These are phyloP conservation scores for Schoenoplectus tabernaemontani DNA, from an alignment of 202 grass and related monocot genomes.

Conservation along the genomic window DNA sequence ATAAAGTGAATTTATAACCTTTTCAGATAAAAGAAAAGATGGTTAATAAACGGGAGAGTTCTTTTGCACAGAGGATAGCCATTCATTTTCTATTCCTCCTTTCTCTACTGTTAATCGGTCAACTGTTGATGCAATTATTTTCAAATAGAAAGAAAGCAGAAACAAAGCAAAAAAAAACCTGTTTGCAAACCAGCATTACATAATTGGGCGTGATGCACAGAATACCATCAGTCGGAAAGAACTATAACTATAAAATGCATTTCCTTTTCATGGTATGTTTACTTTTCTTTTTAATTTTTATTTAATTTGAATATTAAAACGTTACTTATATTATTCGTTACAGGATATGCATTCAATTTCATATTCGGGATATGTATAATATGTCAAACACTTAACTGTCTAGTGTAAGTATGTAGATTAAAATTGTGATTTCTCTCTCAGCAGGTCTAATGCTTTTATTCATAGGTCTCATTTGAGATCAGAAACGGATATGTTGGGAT, in stretches of 20 bases:
- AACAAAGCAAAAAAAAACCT: neutral
- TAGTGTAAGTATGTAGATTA: too few relatives aligned
- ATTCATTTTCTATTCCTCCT: neutral
- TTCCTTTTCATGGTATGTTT: neutral
- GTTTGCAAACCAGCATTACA: neutral
- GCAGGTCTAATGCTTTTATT: too few relatives aligned
- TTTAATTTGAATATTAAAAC: too few relatives aligned
- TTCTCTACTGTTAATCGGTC: neutral
- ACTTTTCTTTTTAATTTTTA: neutral
- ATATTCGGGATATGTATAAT: too few relatives aligned
- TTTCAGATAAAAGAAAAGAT: slow-evolving; percentile 3
- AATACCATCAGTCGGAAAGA: too few relatives aligned
- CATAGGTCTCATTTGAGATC: too few relatives aligned
- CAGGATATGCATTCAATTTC: too few relatives aligned
- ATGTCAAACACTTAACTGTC: too few relatives aligned
- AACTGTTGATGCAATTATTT: neutral
- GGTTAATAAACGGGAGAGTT: neutral
- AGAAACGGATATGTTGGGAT: too few relatives aligned
- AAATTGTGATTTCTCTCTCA: too few relatives aligned
- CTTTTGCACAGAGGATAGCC: neutral
- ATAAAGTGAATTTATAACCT: neutral
- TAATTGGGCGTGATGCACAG: neutral
- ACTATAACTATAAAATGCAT: neutral
- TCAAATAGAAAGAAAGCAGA: neutral
- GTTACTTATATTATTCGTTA: too few relatives aligned